These are phyloP conservation scores for Scheffersomyces coipomensis DNA, from an alignment of 805 yeast species.

Conservation along the genomic window DNA sequence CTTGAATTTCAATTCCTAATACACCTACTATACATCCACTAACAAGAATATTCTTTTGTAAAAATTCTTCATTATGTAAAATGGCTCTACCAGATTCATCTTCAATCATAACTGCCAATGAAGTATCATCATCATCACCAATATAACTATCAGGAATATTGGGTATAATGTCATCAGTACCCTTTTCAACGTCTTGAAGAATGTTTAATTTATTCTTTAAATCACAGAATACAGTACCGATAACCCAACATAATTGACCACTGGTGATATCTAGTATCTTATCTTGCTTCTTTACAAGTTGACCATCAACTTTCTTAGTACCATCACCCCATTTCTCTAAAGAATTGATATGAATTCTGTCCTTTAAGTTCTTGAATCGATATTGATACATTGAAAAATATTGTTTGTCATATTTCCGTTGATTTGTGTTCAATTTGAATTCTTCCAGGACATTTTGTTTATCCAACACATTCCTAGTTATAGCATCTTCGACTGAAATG, in stretches of 20 bases:
- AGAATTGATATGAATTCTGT: conserved; percentile 33
- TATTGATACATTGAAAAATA: conserved; percentile 44
- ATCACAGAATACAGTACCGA: conserved; percentile 85
- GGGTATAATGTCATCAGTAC: conserved; percentile 51
- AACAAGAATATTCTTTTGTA: conserved; percentile 59
- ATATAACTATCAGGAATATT: conserved; percentile 27
- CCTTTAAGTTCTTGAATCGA: conserved; percentile 29
- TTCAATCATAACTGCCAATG: conserved; percentile 66
- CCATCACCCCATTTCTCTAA: conserved; percentile 55
- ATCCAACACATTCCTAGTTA: neutral
- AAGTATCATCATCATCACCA: conserved; percentile 14
- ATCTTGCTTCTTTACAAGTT: conserved; percentile 28
- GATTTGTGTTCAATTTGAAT: conserved; percentile 16
- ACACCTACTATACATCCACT: conserved; percentile 90
- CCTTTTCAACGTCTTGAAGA: conserved; percentile 71
- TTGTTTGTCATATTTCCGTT: conserved; percentile 36
- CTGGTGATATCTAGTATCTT: conserved; percentile 59
- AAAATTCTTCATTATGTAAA: conserved; percentile 59
- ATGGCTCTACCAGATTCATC: conserved; percentile 90
- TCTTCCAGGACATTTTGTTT: conserved; percentile 5
- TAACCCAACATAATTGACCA: conserved; percentile 71
- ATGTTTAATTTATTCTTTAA: conserved; percentile 84
- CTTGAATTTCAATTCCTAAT: conserved; percentile 78
- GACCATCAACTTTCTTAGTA: conserved; percentile 29
- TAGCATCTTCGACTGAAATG: too few relatives aligned